A percentile compares a stretch with the other conserved stretches of the same genome.
Evolutionary conservation across 1,284 basidiomycete species (phyloP).

Genomic region (Leccinum subrobustum): DNA sequence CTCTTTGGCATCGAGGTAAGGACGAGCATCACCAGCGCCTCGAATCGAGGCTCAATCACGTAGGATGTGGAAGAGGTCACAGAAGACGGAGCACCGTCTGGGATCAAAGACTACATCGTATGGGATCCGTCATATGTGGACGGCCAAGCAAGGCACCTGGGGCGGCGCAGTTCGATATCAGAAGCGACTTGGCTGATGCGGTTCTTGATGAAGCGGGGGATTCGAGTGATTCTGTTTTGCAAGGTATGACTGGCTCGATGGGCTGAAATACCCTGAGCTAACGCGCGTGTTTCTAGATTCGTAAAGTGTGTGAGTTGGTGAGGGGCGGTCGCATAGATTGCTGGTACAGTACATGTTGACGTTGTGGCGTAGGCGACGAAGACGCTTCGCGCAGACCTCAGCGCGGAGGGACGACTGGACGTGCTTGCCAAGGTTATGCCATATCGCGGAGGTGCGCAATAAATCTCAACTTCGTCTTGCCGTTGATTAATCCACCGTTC

Average conservation of each 20-base stretch:
- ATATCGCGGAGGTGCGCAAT: conserved; percentile 73
- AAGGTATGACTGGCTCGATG: conserved; percentile 48
- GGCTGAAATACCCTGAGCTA: neutral
- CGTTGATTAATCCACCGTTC: neutral
- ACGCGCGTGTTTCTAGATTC: conserved; percentile 45
- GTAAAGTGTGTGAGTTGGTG: conserved; percentile 82
- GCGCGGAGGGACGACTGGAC: conserved; percentile 74
- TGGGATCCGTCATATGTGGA: conserved; percentile 78
- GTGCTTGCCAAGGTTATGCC: conserved; percentile 78
- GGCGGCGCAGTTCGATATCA: conserved; percentile 60
- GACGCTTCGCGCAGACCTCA: conserved; percentile 69
- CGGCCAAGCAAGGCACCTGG: conserved; percentile 52
- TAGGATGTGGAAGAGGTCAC: conserved; percentile 68
- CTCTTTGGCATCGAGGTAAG: conserved; percentile 67
- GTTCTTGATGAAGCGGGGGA: conserved; percentile 74
- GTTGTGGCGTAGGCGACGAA: conserved; percentile 65
- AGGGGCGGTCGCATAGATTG: conserved; percentile 20
- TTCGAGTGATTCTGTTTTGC: conserved; percentile 86
- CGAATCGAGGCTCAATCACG: neutral
- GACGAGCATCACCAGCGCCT: neutral
- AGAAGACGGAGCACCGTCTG: conserved; percentile 84
- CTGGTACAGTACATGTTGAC: neutral
- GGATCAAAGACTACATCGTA: conserved; percentile 74
- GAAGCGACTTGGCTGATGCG: conserved; percentile 79
- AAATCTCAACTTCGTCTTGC: neutral